Evolutionary conservation across 192 early-diverging fungal species (phyloP).

Genomic region (Oehlia diaphana): DNA sequence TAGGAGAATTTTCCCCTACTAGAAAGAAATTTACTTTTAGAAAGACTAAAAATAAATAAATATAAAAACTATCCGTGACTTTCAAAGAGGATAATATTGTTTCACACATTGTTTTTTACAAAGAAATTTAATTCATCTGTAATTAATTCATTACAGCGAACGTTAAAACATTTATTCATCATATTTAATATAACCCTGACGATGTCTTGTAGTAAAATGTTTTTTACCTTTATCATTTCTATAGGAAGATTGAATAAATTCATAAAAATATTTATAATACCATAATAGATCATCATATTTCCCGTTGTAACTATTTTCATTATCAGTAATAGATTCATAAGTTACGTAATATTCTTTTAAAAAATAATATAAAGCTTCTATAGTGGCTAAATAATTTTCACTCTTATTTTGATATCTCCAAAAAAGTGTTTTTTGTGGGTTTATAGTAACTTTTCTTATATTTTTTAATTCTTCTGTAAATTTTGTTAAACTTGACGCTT

Average conservation of each 20-base stretch:
- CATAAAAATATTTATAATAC: slow-evolving; percentile 90
- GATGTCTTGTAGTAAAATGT: slow-evolving; percentile 56
- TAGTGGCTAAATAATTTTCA: slow-evolving; percentile 81
- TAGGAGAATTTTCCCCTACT: slow-evolving; percentile 93
- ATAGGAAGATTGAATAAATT: slow-evolving; percentile 82
- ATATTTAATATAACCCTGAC: slow-evolving; percentile 61
- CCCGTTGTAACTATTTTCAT: slow-evolving; percentile 58
- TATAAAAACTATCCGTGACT: no score
- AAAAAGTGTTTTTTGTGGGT: slow-evolving; percentile 77
- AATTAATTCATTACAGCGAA: no score
- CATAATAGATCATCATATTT: slow-evolving; percentile 87
- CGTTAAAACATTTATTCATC: slow-evolving; percentile 11
- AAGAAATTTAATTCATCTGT: no score
- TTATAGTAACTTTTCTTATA: slow-evolving; percentile 65
- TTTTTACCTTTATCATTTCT: slow-evolving; percentile 53
- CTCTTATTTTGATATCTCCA: slow-evolving; percentile 87
- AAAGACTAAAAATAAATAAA: slow-evolving; percentile 74
- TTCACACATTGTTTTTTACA: no score
- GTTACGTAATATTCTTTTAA: slow-evolving; percentile 75
- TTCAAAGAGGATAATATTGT: no score
- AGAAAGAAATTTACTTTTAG: slow-evolving; percentile 81
- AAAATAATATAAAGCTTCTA: slow-evolving; percentile 95
- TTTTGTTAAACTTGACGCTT: slow-evolving; percentile 64
- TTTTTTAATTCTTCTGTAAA: slow-evolving; percentile 44
- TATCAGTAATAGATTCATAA: slow-evolving; percentile 39